These are phyloP conservation scores for Musa beccarii DNA, from an alignment of 176 grass and related monocot genomes.

Conservation along the genomic window DNA sequence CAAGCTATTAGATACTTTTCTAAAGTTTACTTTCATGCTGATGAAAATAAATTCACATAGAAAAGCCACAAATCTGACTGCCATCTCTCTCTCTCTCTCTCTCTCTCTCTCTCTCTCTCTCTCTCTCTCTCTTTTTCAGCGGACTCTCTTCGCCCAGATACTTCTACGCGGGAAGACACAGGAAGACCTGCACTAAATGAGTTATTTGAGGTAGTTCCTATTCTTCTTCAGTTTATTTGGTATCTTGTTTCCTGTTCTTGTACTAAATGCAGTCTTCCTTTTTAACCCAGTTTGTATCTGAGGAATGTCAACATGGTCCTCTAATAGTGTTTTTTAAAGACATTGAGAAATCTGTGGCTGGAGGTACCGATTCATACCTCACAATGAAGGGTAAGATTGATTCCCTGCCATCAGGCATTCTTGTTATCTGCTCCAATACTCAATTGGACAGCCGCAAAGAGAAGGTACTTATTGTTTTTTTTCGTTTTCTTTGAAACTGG, in stretches of 20 bases:
- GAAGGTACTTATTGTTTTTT: conserved; percentile 45
- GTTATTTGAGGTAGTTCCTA: conserved; percentile 53
- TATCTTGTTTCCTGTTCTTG: conserved; percentile 6
- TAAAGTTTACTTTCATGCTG: neutral
- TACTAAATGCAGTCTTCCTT: conserved; percentile 23
- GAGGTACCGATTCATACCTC: conserved; percentile 53
- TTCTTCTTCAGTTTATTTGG: conserved; percentile 15
- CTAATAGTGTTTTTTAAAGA: conserved; percentile 78
- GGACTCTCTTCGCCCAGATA: conserved; percentile 65
- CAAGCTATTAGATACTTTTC: too few relatives aligned
- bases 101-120: conserved; percentile 6
- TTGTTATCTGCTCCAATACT: conserved; percentile 81
- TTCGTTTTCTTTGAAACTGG: neutral
- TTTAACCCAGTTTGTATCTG: conserved; percentile 45
- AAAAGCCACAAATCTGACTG: neutral
- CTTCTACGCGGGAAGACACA: conserved; percentile 56
- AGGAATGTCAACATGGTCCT: conserved; percentile 59
- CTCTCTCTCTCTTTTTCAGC: conserved; percentile 37
- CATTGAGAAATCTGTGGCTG: conserved; percentile 68
- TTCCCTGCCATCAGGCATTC: conserved; percentile 52
- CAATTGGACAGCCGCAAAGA: conserved; percentile 75
- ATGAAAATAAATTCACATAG: too few relatives aligned
- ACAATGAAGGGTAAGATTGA: conserved; percentile 73
- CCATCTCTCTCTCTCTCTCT: neutral
- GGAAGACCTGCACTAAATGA: conserved; percentile 79